Evolutionary conservation across 805 yeast genomes (phyloP).

Genomic region (Wickerhamomyces bovis): DNA sequence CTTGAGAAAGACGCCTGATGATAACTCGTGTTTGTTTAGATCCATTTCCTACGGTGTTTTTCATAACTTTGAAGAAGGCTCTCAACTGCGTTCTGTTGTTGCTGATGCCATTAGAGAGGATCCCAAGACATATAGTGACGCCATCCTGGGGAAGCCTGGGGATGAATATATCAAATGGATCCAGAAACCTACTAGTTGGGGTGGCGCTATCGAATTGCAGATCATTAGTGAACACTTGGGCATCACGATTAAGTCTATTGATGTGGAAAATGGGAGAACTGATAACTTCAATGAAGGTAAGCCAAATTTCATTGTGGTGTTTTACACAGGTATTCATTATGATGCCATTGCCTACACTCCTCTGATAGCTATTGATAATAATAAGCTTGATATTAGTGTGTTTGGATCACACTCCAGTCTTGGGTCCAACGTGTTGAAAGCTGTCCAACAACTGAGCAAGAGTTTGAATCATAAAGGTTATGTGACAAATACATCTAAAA

Average conservation of each 20-base stretch:
- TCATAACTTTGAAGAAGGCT: conserved; percentile 37
- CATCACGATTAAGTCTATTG: conserved; percentile 53
- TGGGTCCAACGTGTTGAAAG: conserved; percentile 30
- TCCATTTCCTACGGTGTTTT: conserved; percentile 50
- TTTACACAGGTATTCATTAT: conserved; percentile 71
- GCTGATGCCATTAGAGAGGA: conserved; percentile 38
- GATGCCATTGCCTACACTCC: conserved; percentile 46
- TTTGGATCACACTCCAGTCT: conserved; percentile 32
- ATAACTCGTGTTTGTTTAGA: conserved; percentile 72
- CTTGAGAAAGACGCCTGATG: conserved; percentile 62
- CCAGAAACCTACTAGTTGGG: conserved; percentile 57
- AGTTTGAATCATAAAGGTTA: conserved; percentile 46
- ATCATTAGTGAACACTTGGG: conserved; percentile 49
- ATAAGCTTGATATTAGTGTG: conserved; percentile 32
- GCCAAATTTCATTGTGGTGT: conserved; percentile 42
- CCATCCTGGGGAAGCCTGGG: conserved; percentile 47
- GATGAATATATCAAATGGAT: conserved; percentile 59
- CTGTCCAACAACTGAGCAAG: conserved; percentile 35
- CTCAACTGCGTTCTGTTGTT: conserved; percentile 47
- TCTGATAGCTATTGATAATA: conserved; percentile 23
- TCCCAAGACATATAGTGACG: conserved; percentile 46
- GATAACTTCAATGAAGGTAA: conserved; percentile 42
- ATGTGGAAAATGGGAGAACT: conserved; percentile 53
- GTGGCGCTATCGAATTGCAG: conserved; percentile 75
- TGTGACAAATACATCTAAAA: conserved; percentile 58